Evolutionary conservation across 1,284 basidiomycete species (phyloP), one percentile per base, ranked within the genome.

Genomic region (Marasmius fiardii): DNA sequence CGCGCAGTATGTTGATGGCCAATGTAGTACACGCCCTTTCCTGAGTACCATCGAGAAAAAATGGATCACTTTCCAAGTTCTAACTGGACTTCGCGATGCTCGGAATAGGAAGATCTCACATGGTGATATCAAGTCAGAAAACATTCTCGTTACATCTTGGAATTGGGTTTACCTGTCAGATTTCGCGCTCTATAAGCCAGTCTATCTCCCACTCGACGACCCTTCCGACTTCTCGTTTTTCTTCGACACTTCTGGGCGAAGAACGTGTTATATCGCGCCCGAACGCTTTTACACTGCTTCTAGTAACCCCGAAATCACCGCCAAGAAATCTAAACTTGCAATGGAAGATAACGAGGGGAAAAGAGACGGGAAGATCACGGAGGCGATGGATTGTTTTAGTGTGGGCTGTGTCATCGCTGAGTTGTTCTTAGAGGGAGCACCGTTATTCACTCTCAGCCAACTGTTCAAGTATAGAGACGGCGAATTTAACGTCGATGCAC

Each of bases 311-410:
- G 89, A 90, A 43, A 87, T 88, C 56, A 86, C 80, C 54, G 82
- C 80, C 51, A 85, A 81, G 68, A 84, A 83, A 64, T 72, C 76
- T 0, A 78, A 73, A 44, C 65, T 81, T 11, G 75, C 76, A 10
- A 71, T 74, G 62, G 80, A 81, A 11, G 76, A 80, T 45, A 69
- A 67, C 37, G 71, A 76, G 55, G 76, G 78, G 18, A 74, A 73
- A 62, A 74, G 80, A 59, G 89, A 95, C 59, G 90, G 87, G 4
- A 87, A 82, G 62, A 88, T 99, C 21, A 95, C 93, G 0, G 95
- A 99, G 71, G 82, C 92, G 2, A 99, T 99, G 97, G 97, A 99
- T 68, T 92, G 96, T 52, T 99, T 99, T 67, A 94, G 94, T 58
- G 83, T 87, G 0, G 97, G 97, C 31, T 99, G 96, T 69, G 95